Percentiles rank a stretch among this genome's conserved stretches.
Evolutionary conservation across 257 asterid genomes (phyloP).

Genomic region (Mentha longifolia): DNA sequence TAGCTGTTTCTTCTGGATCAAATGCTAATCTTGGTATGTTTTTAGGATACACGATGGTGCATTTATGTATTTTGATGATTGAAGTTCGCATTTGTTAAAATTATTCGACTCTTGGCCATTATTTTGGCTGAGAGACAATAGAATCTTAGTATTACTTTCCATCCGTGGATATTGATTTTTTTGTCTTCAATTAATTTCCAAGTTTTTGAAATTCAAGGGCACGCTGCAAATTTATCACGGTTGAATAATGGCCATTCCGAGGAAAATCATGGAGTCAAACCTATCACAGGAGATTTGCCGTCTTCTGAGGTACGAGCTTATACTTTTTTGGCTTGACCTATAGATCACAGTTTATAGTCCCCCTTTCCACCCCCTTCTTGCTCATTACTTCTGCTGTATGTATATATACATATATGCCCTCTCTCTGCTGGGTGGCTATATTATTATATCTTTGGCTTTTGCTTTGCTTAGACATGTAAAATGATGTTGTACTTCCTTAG

Average conservation of each 20-base stretch:
- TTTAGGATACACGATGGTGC: constrained; percentile 25
- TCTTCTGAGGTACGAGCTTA: constrained; percentile 60
- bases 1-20: constrained; percentile 51
- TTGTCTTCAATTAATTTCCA: constrained; percentile 14
- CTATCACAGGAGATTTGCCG: constrained; percentile 47
- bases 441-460: constrained; percentile 2
- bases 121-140: constrained; percentile 7
- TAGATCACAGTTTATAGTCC: constrained; percentile 11
- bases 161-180: constrained; percentile 11
- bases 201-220: constrained; percentile 46
- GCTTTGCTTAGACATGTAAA: not conserved
- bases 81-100: constrained; percentile 14
- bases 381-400: not conserved
- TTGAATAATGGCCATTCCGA: constrained; percentile 53
- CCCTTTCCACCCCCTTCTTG: not conserved
- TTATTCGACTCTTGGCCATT: not conserved
- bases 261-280: constrained; percentile 54
- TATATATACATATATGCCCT: not conserved
- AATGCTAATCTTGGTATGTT: constrained; percentile 61
- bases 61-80: not conserved
- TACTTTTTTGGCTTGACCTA: constrained; percentile 20
- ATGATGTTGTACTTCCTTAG: not conserved
- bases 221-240: constrained; percentile 49
- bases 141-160: constrained; percentile 12
- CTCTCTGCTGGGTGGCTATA: constrained; percentile 1